Conservation (phyloP, 2,329 filamentous ascomycete genomes). For the Claviceps maximensis region DNA sequence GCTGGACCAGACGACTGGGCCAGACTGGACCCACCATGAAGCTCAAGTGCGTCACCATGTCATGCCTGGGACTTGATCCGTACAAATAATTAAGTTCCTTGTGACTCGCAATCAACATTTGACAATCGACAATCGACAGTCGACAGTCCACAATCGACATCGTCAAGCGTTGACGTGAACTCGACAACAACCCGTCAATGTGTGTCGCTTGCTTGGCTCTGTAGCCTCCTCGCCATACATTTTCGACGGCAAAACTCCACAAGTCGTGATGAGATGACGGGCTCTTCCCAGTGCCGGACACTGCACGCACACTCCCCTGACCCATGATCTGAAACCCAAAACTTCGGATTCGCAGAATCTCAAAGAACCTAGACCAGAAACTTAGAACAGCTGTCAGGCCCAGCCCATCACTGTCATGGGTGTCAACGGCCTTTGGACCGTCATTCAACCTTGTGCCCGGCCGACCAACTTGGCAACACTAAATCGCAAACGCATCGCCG, state of each 20-base stretch:
- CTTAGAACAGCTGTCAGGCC: background rate
- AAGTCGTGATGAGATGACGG: background rate
- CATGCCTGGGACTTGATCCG: too few species aligned
- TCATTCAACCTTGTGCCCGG: slow-evolving; percentile 86
- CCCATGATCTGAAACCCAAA: background rate
- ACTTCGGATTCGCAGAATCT: background rate
- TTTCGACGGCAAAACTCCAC: background rate
- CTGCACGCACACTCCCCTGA: background rate
- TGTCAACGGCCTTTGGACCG: slow-evolving; percentile 95
- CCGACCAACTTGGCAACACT: slow-evolving; percentile 94
- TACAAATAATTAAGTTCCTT: too few species aligned
- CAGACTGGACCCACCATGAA: background rate
- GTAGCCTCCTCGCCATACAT: background rate
- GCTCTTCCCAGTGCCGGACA: background rate
- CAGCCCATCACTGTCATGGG: slow-evolving; percentile 50
- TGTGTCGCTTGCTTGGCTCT: background rate
- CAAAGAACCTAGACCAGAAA: background rate
- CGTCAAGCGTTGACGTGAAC: background rate
- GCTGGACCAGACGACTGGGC: too few species aligned
- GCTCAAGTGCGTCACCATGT: slow-evolving; percentile 1
- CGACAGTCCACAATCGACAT: background rate
- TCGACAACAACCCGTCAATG: background rate
- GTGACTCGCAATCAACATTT: too few species aligned
- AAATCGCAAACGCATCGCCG: slow-evolving; percentile 88
- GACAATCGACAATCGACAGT: too few species aligned